Conservation (phyloP, 2,329 filamentous ascomycete genomes). For the Fusarium euwallaceae region DNA sequence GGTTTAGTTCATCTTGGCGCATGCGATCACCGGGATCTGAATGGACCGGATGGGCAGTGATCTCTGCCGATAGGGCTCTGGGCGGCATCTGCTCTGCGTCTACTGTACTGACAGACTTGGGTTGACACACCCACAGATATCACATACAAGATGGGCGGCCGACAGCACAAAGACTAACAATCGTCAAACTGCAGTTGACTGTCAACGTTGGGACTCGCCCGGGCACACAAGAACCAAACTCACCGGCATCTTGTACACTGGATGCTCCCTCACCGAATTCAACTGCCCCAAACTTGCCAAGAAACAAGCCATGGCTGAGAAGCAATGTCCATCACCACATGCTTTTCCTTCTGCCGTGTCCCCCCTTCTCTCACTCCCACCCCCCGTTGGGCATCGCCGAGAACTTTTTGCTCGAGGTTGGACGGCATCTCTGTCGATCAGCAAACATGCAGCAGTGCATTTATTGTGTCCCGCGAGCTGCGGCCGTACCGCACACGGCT, state of each 20-base stretch:
- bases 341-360: conserved; percentile 6
- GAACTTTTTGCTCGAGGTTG: conserved; percentile 4
- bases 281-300: background rate
- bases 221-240: background rate
- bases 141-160: background rate
- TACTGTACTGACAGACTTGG: background rate
- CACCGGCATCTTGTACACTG: background rate
- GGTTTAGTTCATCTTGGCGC: conserved; percentile 5
- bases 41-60: background rate
- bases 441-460: conserved; percentile 35
- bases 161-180: background rate
- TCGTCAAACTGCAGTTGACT: background rate
- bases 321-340: background rate
- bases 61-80: conserved; percentile 1
- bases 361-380: background rate
- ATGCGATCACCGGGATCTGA: background rate
- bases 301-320: background rate
- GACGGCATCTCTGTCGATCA: conserved; percentile 28
- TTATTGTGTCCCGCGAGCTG: conserved; percentile 15
- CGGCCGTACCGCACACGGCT: background rate
- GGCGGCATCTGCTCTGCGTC: background rate
- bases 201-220: background rate
- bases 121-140: background rate
- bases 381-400: background rate
- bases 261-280: background rate